phyloP scores from a whole-genome alignment of 2,329 filamentous ascomycete genomes.

The Ascochyta clinopodiicola region DNA sequence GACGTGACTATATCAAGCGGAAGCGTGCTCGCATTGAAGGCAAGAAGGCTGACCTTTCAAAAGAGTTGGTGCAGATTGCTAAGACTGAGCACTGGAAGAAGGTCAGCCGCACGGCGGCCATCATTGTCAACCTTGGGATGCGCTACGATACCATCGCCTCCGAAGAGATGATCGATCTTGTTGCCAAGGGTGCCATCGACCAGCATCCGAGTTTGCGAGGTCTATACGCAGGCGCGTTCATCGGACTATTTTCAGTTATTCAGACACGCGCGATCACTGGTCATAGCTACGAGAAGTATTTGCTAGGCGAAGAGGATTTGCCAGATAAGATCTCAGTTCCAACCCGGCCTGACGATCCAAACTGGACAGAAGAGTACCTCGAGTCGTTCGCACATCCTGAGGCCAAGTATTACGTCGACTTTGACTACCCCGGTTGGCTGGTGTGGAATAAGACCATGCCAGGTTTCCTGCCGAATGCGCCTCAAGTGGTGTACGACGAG shows the following conservation, averaged over 20 bases:
- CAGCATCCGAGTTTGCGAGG: constrained; percentile 84
- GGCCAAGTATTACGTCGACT: constrained; percentile 88
- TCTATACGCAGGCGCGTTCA: constrained; percentile 82
- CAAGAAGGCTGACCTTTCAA: constrained; percentile 79
- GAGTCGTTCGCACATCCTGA: constrained; percentile 77
- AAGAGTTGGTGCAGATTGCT: constrained; percentile 80
- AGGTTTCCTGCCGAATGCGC: constrained; percentile 75
- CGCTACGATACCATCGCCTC: constrained; percentile 90
- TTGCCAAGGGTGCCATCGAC: constrained; percentile 83
- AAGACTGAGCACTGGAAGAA: constrained; percentile 94
- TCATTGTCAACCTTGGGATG: constrained; percentile 87
- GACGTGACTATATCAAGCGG: constrained; percentile 75
- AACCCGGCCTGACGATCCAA: constrained; percentile 72
- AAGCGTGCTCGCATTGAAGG: constrained; percentile 79
- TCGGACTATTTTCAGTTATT: constrained; percentile 77
- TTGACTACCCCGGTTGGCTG: constrained; percentile 93
- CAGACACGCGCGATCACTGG: constrained; percentile 85
- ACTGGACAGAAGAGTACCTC: constrained; percentile 81
- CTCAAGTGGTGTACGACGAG: constrained; percentile 78
- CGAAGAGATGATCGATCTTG: constrained; percentile 79
- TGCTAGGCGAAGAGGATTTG: constrained; percentile 79
- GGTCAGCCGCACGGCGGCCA: constrained; percentile 84
- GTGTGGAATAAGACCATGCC: constrained; percentile 91
- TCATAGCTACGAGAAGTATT: constrained; percentile 86
- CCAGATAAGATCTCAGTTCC: constrained; percentile 76